These are phyloP conservation scores for Yarrowia galli DNA, from an alignment of 1,139 yeast species.

Conservation along the genomic window DNA sequence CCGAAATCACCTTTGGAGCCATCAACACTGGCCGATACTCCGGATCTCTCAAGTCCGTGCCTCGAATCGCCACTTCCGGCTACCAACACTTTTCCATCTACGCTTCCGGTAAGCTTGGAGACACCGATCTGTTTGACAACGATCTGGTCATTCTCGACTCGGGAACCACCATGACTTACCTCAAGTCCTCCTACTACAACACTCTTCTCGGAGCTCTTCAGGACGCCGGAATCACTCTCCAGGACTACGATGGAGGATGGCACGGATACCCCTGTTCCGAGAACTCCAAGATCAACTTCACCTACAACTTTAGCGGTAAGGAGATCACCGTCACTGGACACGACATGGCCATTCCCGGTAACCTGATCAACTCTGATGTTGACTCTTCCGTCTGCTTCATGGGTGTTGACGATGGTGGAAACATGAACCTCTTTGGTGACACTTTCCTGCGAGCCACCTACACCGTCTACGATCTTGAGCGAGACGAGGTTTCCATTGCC, in stretches of 20 bases:
- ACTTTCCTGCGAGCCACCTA: constrained; percentile 17
- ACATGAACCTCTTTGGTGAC: constrained; percentile 20
- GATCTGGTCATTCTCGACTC: constrained; percentile 19
- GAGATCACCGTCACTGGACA: constrained; percentile 6
- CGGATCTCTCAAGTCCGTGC: constrained; percentile 8
- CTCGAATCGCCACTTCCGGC: neutral
- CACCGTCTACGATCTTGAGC: constrained; percentile 27
- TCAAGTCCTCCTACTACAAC: constrained; percentile 12
- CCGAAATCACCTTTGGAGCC: constrained; percentile 45
- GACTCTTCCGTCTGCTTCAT: constrained; percentile 2
- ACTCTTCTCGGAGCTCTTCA: constrained; percentile 42
- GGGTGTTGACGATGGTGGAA: constrained; percentile 9
- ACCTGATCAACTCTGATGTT: neutral
- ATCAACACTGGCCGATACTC: constrained; percentile 15
- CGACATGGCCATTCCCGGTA: constrained; percentile 43
- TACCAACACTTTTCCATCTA: constrained; percentile 11
- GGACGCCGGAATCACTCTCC: constrained; percentile 27
- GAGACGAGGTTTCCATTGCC: constrained; percentile 23
- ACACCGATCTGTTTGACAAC: neutral
- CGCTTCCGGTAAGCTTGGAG: neutral
- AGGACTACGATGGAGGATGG: neutral
- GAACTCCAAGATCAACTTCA: constrained; percentile 41
- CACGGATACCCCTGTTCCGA: constrained; percentile 12
- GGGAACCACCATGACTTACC: constrained; percentile 44
- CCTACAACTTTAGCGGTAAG: constrained; percentile 8